These are phyloP conservation scores for Ceratocystis huliohia DNA, from an alignment of 2,329 filamentous ascomycete genomes.

Conservation along the genomic window DNA sequence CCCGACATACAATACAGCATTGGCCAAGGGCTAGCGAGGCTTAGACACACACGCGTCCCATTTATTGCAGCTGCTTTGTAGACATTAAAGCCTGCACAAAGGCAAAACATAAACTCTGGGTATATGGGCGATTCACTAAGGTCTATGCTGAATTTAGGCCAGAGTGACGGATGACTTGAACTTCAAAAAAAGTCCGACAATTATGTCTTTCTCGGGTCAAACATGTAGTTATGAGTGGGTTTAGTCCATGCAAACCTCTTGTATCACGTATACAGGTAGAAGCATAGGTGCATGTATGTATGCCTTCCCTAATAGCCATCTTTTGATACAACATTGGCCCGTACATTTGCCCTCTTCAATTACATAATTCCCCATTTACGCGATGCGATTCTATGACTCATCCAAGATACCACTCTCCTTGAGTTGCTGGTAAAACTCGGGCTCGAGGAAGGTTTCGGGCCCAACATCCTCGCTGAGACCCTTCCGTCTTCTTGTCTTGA, in stretches of 20 bases:
- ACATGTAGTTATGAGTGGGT: background rate
- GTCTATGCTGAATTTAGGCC: background rate
- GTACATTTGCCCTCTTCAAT: background rate
- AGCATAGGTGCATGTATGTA: background rate
- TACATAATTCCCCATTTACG: background rate
- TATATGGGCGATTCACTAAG: background rate
- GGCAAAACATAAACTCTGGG: background rate
- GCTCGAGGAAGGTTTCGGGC: conserved; percentile 91
- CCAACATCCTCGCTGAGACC: conserved; percentile 90
- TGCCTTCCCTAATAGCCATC: background rate
- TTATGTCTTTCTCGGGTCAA: background rate
- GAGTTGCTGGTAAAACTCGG: conserved; percentile 77
- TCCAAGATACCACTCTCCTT: conserved; percentile 82
- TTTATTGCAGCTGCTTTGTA: background rate
- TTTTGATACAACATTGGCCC: background rate
- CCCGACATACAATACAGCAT: too few species aligned
- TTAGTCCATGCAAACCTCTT: too few species aligned
- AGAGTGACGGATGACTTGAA: background rate
- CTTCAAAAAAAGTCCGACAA: background rate
- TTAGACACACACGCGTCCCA: background rate
- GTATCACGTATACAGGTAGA: background rate
- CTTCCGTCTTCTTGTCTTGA: conserved; percentile 90
- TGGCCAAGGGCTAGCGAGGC: too few species aligned
- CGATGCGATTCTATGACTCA: conserved; percentile 27
- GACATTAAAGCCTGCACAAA: background rate